phyloP scores from a whole-genome alignment of 306 rosid genomes.

The Vicia faba region DNA sequence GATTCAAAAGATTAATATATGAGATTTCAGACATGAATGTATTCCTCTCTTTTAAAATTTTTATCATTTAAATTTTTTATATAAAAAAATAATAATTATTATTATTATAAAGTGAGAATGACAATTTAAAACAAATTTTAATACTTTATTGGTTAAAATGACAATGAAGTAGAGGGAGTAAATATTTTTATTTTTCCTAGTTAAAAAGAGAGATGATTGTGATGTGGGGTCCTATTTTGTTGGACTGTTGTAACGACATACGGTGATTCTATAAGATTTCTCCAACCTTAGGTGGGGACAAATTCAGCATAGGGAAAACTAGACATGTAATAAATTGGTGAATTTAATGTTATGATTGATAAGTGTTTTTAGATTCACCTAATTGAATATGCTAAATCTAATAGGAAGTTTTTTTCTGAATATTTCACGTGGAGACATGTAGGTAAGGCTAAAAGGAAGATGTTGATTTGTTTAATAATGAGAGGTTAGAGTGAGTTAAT shows the following conservation, averaged over 20 bases:
- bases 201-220: constrained; percentile 32
- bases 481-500: constrained; percentile 32
- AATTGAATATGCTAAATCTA: constrained; percentile 23
- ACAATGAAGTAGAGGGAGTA: too few relatives aligned
- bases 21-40: constrained; percentile 44
- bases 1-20: constrained; percentile 30
- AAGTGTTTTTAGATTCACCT: constrained; percentile 23
- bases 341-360: neutral
- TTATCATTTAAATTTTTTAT: too few relatives aligned
- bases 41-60: too few relatives aligned
- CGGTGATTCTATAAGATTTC: constrained; percentile 53
- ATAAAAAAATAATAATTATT: too few relatives aligned
- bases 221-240: constrained; percentile 60
- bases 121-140: too few relatives aligned
- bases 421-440: constrained; percentile 48
- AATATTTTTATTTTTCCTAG: constrained; percentile 46
- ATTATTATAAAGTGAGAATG: too few relatives aligned
- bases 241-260: constrained; percentile 59
- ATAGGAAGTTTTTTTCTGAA: constrained; percentile 12
- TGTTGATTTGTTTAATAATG: constrained; percentile 50
- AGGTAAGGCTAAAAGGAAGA: constrained; percentile 31
- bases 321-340: constrained; percentile 4
- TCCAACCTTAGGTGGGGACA: constrained; percentile 59
- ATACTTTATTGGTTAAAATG: too few relatives aligned
- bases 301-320: constrained; percentile 21